Evolutionary conservation across 176 grass and related monocot species (phyloP).

Genomic region (Oryza punctata): DNA sequence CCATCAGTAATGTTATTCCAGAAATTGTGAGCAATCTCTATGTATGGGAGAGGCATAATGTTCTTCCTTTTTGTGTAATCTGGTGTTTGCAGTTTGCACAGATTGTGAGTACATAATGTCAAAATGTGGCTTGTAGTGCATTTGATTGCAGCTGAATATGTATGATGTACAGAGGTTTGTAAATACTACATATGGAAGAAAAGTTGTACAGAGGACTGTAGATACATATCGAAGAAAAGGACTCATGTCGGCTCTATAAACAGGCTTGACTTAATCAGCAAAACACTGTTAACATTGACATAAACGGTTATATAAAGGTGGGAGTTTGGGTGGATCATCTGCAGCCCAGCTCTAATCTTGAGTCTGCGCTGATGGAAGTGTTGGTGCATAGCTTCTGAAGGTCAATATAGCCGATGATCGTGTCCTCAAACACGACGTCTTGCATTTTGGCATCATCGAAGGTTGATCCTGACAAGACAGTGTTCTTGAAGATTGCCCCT

Average conservation of each 20-base stretch:
- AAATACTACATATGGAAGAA: slow-evolving; percentile 9
- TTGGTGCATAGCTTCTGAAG: slow-evolving; percentile 93
- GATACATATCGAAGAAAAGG: slow-evolving; percentile 8
- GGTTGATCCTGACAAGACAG: slow-evolving; percentile 73
- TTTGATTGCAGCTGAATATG: slow-evolving; percentile 20
- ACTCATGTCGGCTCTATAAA: slow-evolving; percentile 43
- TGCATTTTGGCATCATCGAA: slow-evolving; percentile 72
- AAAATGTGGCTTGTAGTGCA: background rate
- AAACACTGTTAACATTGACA: slow-evolving; percentile 10
- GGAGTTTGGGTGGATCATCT: slow-evolving; percentile 44
- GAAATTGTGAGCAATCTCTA: slow-evolving; percentile 12
- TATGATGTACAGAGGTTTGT: slow-evolving; percentile 18
- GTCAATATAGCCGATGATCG: slow-evolving; percentile 89
- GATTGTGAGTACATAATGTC: background rate
- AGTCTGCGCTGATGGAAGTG: slow-evolving; percentile 59
- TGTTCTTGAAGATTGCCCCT: slow-evolving; percentile 85
- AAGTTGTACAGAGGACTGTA: slow-evolving; percentile 7
- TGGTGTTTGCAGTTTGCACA: background rate
- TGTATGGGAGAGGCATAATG: slow-evolving; percentile 26
- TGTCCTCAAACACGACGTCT: slow-evolving; percentile 75
- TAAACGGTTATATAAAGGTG: background rate
- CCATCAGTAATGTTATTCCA: slow-evolving; percentile 35
- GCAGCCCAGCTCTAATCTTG: slow-evolving; percentile 65
- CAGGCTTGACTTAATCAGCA: background rate
- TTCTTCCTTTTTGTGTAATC: slow-evolving; percentile 1